Percentiles rank a stretch among this genome's conserved stretches.
Conservation (phyloP, 108 stramenopile species). For the Skeletonema menzelii region DNA sequence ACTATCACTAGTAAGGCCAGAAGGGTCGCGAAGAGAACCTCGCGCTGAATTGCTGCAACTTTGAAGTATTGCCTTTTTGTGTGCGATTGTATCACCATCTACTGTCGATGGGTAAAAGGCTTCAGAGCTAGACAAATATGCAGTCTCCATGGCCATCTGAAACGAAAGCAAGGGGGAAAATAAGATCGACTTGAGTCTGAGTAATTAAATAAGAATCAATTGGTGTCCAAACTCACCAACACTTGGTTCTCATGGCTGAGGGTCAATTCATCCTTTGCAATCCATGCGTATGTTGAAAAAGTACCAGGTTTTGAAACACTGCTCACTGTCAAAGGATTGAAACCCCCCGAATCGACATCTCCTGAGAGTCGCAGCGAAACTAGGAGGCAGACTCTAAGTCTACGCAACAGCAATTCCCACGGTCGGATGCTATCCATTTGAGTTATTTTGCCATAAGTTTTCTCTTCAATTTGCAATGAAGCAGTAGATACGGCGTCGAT, state of each 20-base stretch:
- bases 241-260: conserved; percentile 76
- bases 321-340: conserved; percentile 62
- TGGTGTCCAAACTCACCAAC: conserved; percentile 19
- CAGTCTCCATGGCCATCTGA: conserved; percentile 59
- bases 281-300: conserved; percentile 79
- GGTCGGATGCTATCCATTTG: conserved; percentile 28
- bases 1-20: conserved; percentile 34
- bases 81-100: conserved; percentile 49
- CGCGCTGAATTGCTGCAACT: conserved; percentile 31
- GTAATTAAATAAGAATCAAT: neutral
- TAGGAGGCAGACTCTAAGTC: conserved; percentile 71
- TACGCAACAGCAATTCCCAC: conserved; percentile 72
- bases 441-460: conserved; percentile 70
- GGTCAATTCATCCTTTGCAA: conserved; percentile 73
- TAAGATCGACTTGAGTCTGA: neutral
- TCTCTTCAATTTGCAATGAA: conserved; percentile 58
- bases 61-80: conserved; percentile 25
- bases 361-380: conserved; percentile 64
- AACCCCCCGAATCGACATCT: conserved; percentile 54
- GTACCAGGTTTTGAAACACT: conserved; percentile 52
- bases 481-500: conserved; percentile 59
- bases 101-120: conserved; percentile 66
- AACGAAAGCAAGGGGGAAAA: neutral
- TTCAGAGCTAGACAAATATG: conserved; percentile 57
- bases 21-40: conserved; percentile 22